phyloP scores from a whole-genome alignment of 805 yeast genomes.

The Barnettozyma vustinii region DNA sequence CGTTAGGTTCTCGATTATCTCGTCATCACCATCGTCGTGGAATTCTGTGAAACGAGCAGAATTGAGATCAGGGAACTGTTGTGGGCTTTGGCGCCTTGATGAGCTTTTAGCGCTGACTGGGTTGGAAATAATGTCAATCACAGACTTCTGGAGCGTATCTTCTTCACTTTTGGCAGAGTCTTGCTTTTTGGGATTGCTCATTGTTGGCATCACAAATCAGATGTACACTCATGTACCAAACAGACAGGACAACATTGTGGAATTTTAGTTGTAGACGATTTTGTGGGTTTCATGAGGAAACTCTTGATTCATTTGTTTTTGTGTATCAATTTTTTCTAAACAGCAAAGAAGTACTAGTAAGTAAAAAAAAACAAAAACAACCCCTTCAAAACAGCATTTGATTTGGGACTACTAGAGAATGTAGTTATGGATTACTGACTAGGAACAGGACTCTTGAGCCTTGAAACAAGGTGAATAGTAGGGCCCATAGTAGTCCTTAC shows the following conservation, averaged over 20 bases:
- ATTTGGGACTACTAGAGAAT: no score
- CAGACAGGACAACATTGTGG: neutral
- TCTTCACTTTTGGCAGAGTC: neutral
- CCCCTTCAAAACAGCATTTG: no score
- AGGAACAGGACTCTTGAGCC: no score
- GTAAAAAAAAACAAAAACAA: no score
- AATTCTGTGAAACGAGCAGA: conserved; percentile 6
- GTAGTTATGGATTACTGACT: no score
- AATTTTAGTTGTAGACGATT: neutral
- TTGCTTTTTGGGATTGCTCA: neutral
- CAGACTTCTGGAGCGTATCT: neutral
- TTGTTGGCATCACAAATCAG: neutral
- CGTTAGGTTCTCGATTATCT: conserved; percentile 8
- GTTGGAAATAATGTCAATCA: neutral
- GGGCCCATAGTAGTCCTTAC: no score
- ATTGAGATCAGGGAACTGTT: neutral
- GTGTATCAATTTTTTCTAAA: neutral
- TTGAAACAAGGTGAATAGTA: no score
- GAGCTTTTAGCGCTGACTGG: neutral
- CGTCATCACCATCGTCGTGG: conserved; percentile 1
- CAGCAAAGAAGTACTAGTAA: no score
- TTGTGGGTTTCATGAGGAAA: neutral
- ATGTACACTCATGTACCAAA: neutral
- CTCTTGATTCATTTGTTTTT: neutral
- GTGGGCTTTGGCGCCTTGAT: neutral